Evolutionary conservation across 208 protist species (phyloP), one percentile per base, ranked within the genome.

Genomic region (Leishmania arabica): DNA sequence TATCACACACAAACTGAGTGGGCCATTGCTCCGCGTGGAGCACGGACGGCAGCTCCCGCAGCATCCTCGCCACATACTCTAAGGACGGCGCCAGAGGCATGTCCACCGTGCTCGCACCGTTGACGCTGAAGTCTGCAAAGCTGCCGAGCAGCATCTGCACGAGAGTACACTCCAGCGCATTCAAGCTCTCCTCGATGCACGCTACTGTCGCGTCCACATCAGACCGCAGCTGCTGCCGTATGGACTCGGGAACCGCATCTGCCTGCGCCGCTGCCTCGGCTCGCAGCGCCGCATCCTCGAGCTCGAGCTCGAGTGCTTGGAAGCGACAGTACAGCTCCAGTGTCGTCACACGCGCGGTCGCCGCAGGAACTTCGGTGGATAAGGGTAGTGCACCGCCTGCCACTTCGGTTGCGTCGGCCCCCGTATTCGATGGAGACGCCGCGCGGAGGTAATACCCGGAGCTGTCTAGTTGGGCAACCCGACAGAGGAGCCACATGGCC

Each of bases 401-500:
- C 70, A 34, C 19, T 34, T 17, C 72, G 4, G 40, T 34, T 34
- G 71, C 13, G n/a, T 24, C 69, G 1, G 49, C 70, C 15, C 4
- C 37, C 0, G 19, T 21, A 3, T 69, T 49, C 31, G 84, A 84
- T 47, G 76, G 42, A 3, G 42, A 78, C n/a, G 49, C 8, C 1
- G 65, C 42, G 40, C 71, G 72, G 4, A 93, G 74, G 62, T 89
- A 93, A 37, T 68, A 42, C 2, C 78, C 54, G 24, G 81, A 47
- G 24, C 83, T 88, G 79, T 96, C 93, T 4, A 85, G 81, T 1
- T 76, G 83, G 15, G 89, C 78, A 5, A 95, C 71, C 40, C 88
- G 85, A 66, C 91, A 90, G 64, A 96, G 83, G 11, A 95, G 81
- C 34, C 88, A 87, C 42, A 92, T 84, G 6, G 88, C 87, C 37